Base-by-base conservation (phyloP, 352 stramenopile genomes). In the Halophytophthora polymorphica region DNA sequence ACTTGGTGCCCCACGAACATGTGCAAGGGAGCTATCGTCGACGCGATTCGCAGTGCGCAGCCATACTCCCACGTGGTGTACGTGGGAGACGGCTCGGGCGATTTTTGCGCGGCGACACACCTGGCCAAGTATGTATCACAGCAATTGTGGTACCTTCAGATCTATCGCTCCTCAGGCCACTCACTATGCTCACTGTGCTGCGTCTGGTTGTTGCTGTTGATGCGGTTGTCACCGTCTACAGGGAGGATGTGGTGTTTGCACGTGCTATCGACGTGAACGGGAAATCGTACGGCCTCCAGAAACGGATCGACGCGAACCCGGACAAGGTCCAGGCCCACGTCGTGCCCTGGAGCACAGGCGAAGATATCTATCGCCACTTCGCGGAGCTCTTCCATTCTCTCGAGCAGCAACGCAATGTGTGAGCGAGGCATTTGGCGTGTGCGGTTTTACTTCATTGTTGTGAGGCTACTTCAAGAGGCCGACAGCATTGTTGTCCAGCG, bases 11-110 rank as follows among this genome's bases (percentile, higher is more conserved):
- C 78, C 0, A 56, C 66, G 23, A 91, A 93, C 55, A 90, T 93
- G 80, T 93, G 83, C 66, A 93, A 93, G 56, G 83, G 79, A 41
- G 47, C 35, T 31, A 89, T 93, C 33, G 50, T 91, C 21, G 74
- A 88, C 13, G 35, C 39, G 2, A 68, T 93, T 36, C 71, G 66
- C 14, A 49, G 11, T 0, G 37, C 58, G 6, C 62, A 64, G 1
- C n/a, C 12, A 0, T 88, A 77, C 40, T 22, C 73, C 1, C 64
- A 66, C 21, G 67, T 93, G 21, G 23, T 93, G 25, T 93, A 91
- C 60, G 64, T 93, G 17, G 83, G 80, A 7, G 83, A 93, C 56
- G 83, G 83, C 22, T 46, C 49, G 0, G 83, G 83, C 1, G 83
- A 93, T 56, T 93, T 82, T 37, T 93, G 83, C 34, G 73, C 80